These are phyloP conservation scores for Glycyrrhiza uralensis DNA, from an alignment of 306 rosid genomes.

Conservation along the genomic window DNA sequence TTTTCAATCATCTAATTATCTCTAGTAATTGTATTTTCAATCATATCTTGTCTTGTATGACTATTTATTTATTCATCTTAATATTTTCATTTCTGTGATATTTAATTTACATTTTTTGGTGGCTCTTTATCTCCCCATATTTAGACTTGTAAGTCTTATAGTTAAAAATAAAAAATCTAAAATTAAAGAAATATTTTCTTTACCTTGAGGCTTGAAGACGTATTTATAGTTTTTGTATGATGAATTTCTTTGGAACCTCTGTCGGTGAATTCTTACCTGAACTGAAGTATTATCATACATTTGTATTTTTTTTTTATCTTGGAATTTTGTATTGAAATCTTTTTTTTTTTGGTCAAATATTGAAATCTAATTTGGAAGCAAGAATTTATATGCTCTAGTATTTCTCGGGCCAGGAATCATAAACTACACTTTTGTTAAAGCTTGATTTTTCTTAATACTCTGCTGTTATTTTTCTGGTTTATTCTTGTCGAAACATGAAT, in stretches of 20 bases:
- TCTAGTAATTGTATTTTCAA: too few relatives aligned
- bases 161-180: too few relatives aligned
- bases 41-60: too few relatives aligned
- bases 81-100: neutral
- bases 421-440: neutral
- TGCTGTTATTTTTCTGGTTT: neutral
- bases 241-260: neutral
- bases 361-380: neutral
- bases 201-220: too few relatives aligned
- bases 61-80: too few relatives aligned
- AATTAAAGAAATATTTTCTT: too few relatives aligned
- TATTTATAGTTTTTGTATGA: too few relatives aligned
- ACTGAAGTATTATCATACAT: too few relatives aligned
- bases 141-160: neutral
- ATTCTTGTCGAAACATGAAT: neutral
- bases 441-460: neutral
- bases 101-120: too few relatives aligned
- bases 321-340: neutral
- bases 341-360: too few relatives aligned
- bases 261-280: too few relatives aligned
- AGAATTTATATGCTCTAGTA: neutral
- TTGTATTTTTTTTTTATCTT: neutral
- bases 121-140: neutral
- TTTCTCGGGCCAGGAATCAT: neutral
- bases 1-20: too few relatives aligned